These are phyloP conservation scores for Yamagishiella unicocca DNA, from an alignment of 139 green algal genomes.

Conservation along the genomic window DNA sequence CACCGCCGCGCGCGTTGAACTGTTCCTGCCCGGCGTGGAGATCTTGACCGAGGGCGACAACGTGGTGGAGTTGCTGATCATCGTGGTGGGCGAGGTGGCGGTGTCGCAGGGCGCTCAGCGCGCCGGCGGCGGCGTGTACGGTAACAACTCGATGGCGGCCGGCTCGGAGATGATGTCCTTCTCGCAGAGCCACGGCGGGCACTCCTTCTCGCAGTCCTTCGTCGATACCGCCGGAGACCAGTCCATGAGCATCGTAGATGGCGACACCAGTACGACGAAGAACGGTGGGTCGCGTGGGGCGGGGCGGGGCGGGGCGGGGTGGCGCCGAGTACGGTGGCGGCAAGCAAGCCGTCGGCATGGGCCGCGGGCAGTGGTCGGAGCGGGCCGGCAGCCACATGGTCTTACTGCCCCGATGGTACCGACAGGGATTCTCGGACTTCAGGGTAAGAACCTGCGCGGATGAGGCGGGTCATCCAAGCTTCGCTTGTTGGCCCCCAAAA, in stretches of 20 bases:
- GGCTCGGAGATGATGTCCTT: neutral
- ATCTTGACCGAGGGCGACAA: slow-evolving; percentile 50
- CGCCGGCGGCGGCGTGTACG: slow-evolving; percentile 1
- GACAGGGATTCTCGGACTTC: too few relatives aligned
- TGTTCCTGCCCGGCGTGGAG: slow-evolving; percentile 67
- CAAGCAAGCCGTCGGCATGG: too few relatives aligned
- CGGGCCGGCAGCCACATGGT: too few relatives aligned
- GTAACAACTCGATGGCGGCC: neutral
- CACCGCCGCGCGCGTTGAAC: slow-evolving; percentile 62
- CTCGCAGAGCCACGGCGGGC: neutral
- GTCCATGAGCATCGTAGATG: neutral
- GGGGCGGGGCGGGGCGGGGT: neutral
- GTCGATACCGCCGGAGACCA: neutral
- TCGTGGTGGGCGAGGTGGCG: slow-evolving; percentile 33
- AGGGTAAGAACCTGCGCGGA: too few relatives aligned
- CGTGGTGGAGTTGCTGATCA: slow-evolving; percentile 41
- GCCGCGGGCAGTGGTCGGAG: too few relatives aligned
- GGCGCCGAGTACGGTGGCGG: too few relatives aligned
- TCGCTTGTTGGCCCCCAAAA: too few relatives aligned
- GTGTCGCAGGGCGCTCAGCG: neutral
- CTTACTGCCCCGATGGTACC: too few relatives aligned
- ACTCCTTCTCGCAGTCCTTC: neutral
- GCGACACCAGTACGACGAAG: neutral
- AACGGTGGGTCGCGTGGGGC: too few relatives aligned
- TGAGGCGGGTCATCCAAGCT: too few relatives aligned